Conservation (phyloP, 768 basidiomycete genomes). For the Pisolithus marmoratus region DNA sequence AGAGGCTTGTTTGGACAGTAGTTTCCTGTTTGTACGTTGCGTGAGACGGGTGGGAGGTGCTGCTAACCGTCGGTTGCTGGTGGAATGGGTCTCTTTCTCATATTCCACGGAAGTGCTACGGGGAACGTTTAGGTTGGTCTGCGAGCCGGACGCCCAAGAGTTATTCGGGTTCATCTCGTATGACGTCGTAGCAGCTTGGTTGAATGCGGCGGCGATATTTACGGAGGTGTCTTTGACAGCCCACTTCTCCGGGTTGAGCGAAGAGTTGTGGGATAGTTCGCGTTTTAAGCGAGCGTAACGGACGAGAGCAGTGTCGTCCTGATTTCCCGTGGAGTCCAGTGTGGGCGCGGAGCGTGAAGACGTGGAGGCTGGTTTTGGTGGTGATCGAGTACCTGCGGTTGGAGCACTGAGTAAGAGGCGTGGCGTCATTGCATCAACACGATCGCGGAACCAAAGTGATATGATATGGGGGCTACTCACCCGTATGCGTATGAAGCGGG, state of each 20-base stretch:
- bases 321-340: slow-evolving; percentile 39
- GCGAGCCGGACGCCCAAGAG: slow-evolving; percentile 61
- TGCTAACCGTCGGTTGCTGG: slow-evolving; percentile 51
- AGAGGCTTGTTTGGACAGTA: slow-evolving; percentile 52
- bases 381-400: slow-evolving; percentile 50
- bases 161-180: slow-evolving; percentile 51
- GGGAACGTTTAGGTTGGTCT: slow-evolving; percentile 43
- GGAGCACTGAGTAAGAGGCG: slow-evolving; percentile 45
- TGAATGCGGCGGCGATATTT: slow-evolving; percentile 78
- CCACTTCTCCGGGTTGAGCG: slow-evolving; percentile 61
- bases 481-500: slow-evolving; percentile 69
- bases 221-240: slow-evolving; percentile 78
- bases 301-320: slow-evolving; percentile 40
- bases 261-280: slow-evolving; percentile 28
- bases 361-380: slow-evolving; percentile 44
- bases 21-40: slow-evolving; percentile 34
- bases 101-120: slow-evolving; percentile 79
- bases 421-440: slow-evolving; percentile 12
- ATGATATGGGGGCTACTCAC: slow-evolving; percentile 32
- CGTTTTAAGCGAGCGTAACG: slow-evolving; percentile 45
- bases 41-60: slow-evolving; percentile 51
- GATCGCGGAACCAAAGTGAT: slow-evolving; percentile 14
- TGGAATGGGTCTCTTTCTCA: slow-evolving; percentile 57
- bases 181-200: slow-evolving; percentile 52
- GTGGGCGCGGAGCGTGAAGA: slow-evolving; percentile 26